These are phyloP conservation scores for Fusarium sp. DNA, from an alignment of 2,329 filamentous ascomycete species.

Conservation along the genomic window DNA sequence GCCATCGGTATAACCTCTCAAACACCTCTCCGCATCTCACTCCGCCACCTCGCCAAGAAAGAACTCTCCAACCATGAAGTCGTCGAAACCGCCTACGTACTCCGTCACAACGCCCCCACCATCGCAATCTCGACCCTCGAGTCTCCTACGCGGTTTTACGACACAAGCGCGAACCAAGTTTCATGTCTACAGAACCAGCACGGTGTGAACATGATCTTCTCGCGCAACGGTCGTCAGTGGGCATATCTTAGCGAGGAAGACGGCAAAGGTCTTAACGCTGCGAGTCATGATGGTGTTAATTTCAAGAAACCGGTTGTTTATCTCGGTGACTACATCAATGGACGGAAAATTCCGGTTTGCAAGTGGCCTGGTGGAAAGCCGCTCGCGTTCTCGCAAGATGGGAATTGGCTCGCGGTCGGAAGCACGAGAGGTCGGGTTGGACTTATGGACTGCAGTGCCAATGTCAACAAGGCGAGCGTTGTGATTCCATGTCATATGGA, in stretches of 20 bases:
- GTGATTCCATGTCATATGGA: conserved; percentile 44
- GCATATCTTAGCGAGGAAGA: conserved; percentile 47
- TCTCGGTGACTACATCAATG: conserved; percentile 44
- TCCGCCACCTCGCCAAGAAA: conserved; percentile 46
- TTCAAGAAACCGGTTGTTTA: conserved; percentile 43
- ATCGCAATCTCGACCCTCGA: conserved; percentile 45
- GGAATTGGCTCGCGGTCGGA: conserved; percentile 42
- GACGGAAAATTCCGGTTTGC: conserved; percentile 30
- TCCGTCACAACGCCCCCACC: conserved; percentile 28
- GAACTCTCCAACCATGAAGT: conserved; percentile 46
- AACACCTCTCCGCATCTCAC: conserved; percentile 41
- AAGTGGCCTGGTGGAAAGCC: conserved; percentile 43
- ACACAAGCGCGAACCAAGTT: conserved; percentile 39
- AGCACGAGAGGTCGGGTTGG: conserved; percentile 41
- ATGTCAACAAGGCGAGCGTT: conserved; percentile 26
- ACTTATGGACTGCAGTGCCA: conserved; percentile 38
- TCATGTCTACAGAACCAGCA: conserved; percentile 40
- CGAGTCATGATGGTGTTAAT: conserved; percentile 37
- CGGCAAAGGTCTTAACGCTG: conserved; percentile 34
- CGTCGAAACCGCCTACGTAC: conserved; percentile 39
- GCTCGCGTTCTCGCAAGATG: conserved; percentile 43
- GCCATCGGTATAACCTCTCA: conserved; percentile 45
- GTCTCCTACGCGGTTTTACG: conserved; percentile 45
- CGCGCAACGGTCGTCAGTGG: conserved; percentile 40
- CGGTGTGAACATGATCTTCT: conserved; percentile 44